A percentile compares a stretch with the other conserved stretches of the same genome.
These are phyloP conservation scores for Anthoceros angustus DNA, from an alignment of 225 moss, liverwort and hornwort species.

Conservation along the genomic window DNA sequence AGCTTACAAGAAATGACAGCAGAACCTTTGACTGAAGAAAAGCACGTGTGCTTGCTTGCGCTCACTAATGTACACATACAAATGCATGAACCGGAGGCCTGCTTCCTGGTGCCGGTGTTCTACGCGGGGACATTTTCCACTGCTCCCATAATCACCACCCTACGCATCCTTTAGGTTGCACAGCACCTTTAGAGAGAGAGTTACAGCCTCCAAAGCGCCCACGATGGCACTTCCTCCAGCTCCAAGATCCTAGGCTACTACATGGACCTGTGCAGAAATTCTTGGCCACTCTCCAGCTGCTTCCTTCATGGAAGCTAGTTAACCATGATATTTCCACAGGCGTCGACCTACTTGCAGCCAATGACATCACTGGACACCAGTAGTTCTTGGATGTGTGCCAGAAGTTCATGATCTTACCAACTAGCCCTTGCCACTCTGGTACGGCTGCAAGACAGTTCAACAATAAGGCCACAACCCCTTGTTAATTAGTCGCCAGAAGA, in stretches of 20 bases:
- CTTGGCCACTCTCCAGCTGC: conserved; percentile 42
- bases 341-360: conserved; percentile 14
- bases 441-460: conserved; percentile 47
- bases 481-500: conserved; percentile 1
- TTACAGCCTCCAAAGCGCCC: conserved; percentile 25
- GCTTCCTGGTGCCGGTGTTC: conserved; percentile 42
- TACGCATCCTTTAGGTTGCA: conserved; percentile 44
- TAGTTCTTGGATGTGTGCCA: conserved; percentile 15
- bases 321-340: conserved; percentile 12
- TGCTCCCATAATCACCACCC: conserved; percentile 47
- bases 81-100: conserved; percentile 53
- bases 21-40: conserved; percentile 31
- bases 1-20: background rate
- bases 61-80: conserved; percentile 81
- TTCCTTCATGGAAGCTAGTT: conserved; percentile 29
- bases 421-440: conserved; percentile 37
- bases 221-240: conserved; percentile 43
- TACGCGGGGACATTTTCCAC: conserved; percentile 12
- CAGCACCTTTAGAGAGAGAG: conserved; percentile 53
- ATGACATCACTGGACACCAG: conserved; percentile 12
- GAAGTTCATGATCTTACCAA: conserved; percentile 6
- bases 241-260: conserved; percentile 70
- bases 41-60: conserved; percentile 49
- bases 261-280: conserved; percentile 35
- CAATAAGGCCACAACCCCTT: conserved; percentile 11